These are phyloP conservation scores for Penicillium cataractarum DNA, from an alignment of 495 filamentous ascomycete genomes.

Conservation along the genomic window DNA sequence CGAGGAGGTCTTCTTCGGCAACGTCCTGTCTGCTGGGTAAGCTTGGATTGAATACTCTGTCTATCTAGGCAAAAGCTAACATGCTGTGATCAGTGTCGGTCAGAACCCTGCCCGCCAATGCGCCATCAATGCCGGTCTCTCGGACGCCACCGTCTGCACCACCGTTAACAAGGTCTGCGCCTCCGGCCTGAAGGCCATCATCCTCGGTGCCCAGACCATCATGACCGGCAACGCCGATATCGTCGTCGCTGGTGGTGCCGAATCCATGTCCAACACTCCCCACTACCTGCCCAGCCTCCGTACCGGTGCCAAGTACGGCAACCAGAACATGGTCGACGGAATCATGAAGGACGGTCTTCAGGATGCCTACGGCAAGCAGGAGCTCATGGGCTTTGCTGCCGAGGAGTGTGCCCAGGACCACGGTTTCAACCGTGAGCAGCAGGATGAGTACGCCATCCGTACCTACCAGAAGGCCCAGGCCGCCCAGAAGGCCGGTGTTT, in stretches of 20 bases:
- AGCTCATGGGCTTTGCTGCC: conserved; percentile 91
- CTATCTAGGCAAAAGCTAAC: conserved; percentile 12
- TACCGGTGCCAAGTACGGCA: conserved; percentile 85
- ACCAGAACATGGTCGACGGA: conserved; percentile 84
- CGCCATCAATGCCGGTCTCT: conserved; percentile 82
- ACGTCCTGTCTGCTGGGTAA: conserved; percentile 95
- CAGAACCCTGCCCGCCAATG: conserved; percentile 97
- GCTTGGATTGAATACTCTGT: conserved; percentile 21
- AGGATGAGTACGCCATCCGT: conserved; percentile 92
- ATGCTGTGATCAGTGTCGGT: conserved; percentile 66
- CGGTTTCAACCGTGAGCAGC: conserved; percentile 74
- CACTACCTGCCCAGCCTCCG: conserved; percentile 90
- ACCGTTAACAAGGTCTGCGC: conserved; percentile 99
- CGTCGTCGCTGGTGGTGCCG: conserved; percentile 88
- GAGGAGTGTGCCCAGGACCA: conserved; percentile 92
- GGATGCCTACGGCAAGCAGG: conserved; percentile 85
- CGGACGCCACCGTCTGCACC: conserved; percentile 77
- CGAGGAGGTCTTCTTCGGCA: conserved; percentile 96
- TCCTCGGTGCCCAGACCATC: conserved; percentile 93
- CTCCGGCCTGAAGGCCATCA: conserved; percentile 89
- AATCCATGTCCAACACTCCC: conserved; percentile 98
- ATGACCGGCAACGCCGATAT: conserved; percentile 90
- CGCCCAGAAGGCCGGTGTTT: conserved; percentile 75
- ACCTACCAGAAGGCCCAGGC: conserved; percentile 89
- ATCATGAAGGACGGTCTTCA: conserved; percentile 90